A percentile compares a stretch with the other conserved stretches of the same genome.
phyloP scores from a whole-genome alignment of 306 rosid species.

The Inga leiocalycina region DNA sequence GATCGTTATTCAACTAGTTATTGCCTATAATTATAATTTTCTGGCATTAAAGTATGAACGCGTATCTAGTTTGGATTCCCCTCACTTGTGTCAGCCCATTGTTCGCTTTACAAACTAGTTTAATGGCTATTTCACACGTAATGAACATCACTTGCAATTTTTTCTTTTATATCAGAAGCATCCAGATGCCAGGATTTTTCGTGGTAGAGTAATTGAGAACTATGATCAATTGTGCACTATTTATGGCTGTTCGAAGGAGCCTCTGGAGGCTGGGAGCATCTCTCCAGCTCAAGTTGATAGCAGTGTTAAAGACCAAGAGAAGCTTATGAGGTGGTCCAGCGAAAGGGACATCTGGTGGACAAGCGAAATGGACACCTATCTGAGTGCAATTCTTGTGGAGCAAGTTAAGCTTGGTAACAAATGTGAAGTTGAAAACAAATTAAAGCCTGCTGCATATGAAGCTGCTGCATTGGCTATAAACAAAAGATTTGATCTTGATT shows the following conservation, averaged over 20 bases:
- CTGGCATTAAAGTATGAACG: not conserved
- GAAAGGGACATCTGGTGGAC: slow-evolving; percentile 69
- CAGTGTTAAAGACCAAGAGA: slow-evolving; percentile 41
- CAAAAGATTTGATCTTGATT: slow-evolving; percentile 45
- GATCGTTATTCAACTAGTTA: slow-evolving; percentile 3
- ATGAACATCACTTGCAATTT: slow-evolving; percentile 2
- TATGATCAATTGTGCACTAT: slow-evolving; percentile 50
- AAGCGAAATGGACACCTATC: slow-evolving; percentile 57
- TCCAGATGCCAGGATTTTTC: slow-evolving; percentile 53
- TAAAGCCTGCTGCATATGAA: slow-evolving; percentile 51
- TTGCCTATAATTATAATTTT: not conserved
- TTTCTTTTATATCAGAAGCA: slow-evolving; percentile 44
- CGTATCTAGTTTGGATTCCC: slow-evolving; percentile 12
- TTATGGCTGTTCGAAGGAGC: slow-evolving; percentile 48
- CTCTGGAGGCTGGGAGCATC: slow-evolving; percentile 37
- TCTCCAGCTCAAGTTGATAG: slow-evolving; percentile 39
- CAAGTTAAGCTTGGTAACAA: slow-evolving; percentile 54
- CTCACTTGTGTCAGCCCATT: not conserved
- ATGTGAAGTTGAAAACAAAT: slow-evolving; percentile 44
- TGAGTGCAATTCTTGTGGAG: slow-evolving; percentile 48
- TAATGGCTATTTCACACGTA: not conserved
- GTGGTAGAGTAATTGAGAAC: slow-evolving; percentile 50
- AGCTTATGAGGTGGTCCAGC: slow-evolving; percentile 53
- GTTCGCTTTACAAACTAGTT: not conserved
- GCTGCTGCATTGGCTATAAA: slow-evolving; percentile 52